Evolutionary conservation across 768 basidiomycete genomes (phyloP), one percentile per base, ranked within the genome.

Genomic region (Mycena belliarum): DNA sequence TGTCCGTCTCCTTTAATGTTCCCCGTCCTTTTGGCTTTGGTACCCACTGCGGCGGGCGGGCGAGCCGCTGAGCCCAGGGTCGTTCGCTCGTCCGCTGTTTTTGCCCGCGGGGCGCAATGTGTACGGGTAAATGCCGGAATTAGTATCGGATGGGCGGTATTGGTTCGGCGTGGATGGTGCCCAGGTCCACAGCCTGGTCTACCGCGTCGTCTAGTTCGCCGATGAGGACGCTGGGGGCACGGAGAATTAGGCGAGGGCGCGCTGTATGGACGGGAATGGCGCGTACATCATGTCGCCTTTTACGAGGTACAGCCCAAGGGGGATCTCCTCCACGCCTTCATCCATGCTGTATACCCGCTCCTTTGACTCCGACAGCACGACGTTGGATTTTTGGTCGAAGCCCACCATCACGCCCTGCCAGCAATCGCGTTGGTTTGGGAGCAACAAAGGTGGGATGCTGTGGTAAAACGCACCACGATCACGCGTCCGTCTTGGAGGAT

Each of bases 201-300:
- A 91, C 76, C 21, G 84, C 84, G 60, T 91, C 86, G 71, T 98
- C 96, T 52, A 93, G 74, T 73, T 95, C 93, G 41, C 89, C 91
- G 52, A 93, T 89, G 63, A 93, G 80, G 35, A 86, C 86, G 49
- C 91, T 87, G 47, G 24, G 37, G 10, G 44, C 14, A 58, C 15
- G 41, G n/a, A 24, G 12, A 37, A 7, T 51, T 29, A 51, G 33
- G 33, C 16, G 5, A 35, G 33, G 7, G 45, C 18, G 46, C 29
- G 47, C 32, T 26, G 40, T 58, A 44, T 28, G 25, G 40, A 49
- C 29, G 32, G 16, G 47, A 6, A 6, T 12, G 21, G 44, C 41
- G 85, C 93, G 72, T 67, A 98, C 97, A 96, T 95, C 82, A 95
- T 95, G 70, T 99, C 97, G 3, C 97, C 97, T 67, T 98, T 95